These are phyloP conservation scores for Cercospora berteroae DNA, from an alignment of 2,329 filamentous ascomycete species.

Conservation along the genomic window DNA sequence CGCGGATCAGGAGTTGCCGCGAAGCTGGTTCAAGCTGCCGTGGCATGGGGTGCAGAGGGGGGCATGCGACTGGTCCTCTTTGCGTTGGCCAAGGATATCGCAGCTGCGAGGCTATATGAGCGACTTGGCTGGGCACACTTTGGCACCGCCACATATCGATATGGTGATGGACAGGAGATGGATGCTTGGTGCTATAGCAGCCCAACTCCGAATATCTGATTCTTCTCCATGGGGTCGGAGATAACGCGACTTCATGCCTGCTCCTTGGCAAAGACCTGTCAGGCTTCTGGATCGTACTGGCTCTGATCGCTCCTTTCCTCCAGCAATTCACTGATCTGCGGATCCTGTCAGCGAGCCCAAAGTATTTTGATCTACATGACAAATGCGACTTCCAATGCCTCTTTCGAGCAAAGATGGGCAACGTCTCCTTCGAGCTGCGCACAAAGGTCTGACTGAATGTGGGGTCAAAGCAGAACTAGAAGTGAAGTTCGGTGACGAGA, in stretches of 20 bases:
- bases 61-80: constrained; percentile 25
- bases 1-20: constrained; percentile 24
- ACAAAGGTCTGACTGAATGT: not conserved
- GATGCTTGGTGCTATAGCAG: constrained; percentile 25
- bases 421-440: not conserved
- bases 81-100: constrained; percentile 28
- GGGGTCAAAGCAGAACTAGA: not conserved
- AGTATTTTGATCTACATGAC: not conserved
- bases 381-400: not conserved
- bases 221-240: not conserved
- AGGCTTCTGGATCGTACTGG: not conserved
- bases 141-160: constrained; percentile 18
- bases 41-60: constrained; percentile 14
- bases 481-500: not conserved
- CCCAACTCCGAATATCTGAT: not conserved
- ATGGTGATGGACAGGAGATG: constrained; percentile 19
- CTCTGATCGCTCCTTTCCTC: not conserved
- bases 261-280: not conserved
- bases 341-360: not conserved
- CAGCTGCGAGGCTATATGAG: constrained; percentile 29
- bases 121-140: constrained; percentile 28
- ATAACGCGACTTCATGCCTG: not conserved
- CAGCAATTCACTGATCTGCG: not conserved
- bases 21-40: constrained; percentile 22
- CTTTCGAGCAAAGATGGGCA: not conserved